These are phyloP conservation scores for Choanephora cucurbitarum DNA, from an alignment of 371 early-diverging fungal species.

Conservation along the genomic window DNA sequence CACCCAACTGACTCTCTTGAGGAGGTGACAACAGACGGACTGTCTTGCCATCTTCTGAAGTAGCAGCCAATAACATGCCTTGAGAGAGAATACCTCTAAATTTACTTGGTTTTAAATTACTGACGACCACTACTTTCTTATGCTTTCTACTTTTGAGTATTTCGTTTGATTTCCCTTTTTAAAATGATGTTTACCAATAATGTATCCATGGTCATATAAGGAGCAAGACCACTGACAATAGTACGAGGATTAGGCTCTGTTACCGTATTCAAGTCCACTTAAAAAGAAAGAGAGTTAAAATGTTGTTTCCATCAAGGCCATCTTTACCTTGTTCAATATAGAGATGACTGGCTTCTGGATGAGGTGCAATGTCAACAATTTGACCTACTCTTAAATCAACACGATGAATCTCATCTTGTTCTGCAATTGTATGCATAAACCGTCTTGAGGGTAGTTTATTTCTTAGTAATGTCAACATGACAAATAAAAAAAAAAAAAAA, in stretches of 20 bases:
- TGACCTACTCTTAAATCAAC: slow-evolving; percentile 80
- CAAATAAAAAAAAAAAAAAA: no score
- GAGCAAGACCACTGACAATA: slow-evolving; percentile 79
- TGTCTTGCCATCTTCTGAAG: slow-evolving; percentile 22
- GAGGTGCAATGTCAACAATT: slow-evolving; percentile 62
- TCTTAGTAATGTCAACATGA: no score
- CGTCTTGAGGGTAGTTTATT: no score
- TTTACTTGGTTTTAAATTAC: slow-evolving; percentile 62
- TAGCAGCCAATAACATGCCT: slow-evolving; percentile 64
- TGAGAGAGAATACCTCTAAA: slow-evolving; percentile 61
- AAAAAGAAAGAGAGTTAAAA: no score
- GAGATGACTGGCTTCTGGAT: slow-evolving; percentile 73
- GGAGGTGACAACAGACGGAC: slow-evolving; percentile 55
- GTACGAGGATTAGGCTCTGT: slow-evolving; percentile 53
- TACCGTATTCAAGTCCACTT: slow-evolving; percentile 44
- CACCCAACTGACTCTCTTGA: slow-evolving; percentile 43
- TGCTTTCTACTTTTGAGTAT: slow-evolving; percentile 26
- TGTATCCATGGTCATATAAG: slow-evolving; percentile 54
- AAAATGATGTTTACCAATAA: no score
- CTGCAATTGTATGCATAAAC: no score
- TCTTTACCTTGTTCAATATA: slow-evolving; percentile 74
- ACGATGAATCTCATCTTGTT: slow-evolving; percentile 53
- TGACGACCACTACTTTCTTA: slow-evolving; percentile 55
- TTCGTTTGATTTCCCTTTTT: no score
- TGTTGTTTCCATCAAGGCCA: neutral